Percentiles rank a stretch among this genome's conserved stretches.
phyloP scores from a whole-genome alignment of 2,329 filamentous ascomycete species.

The Herpotrichia juniperi region DNA sequence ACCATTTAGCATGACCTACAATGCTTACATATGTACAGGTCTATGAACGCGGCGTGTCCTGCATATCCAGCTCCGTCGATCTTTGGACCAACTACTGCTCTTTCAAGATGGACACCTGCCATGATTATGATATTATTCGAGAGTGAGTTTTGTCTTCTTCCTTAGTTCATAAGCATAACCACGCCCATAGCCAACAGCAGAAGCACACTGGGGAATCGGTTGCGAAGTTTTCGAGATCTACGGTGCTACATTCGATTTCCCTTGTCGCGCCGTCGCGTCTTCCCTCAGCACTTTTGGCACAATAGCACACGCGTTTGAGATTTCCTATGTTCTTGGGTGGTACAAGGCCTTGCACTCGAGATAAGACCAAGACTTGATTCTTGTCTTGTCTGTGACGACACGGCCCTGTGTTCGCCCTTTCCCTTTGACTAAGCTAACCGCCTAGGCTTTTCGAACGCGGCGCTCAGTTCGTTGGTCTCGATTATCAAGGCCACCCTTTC shows the following conservation, averaged over 20 bases:
- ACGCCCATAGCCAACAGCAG: neutral
- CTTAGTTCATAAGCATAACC: neutral
- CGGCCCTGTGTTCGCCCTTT: neutral
- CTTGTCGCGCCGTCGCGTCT: neutral
- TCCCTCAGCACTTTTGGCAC: neutral
- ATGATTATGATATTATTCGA: slow-evolving; percentile 94
- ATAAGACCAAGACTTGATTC: neutral
- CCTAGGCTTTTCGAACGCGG: slow-evolving; percentile 89
- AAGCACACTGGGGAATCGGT: neutral
- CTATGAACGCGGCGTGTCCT: slow-evolving; percentile 93
- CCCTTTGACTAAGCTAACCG: slow-evolving; percentile 12
- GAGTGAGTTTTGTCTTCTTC: slow-evolving; percentile 78
- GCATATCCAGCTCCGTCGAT: slow-evolving; percentile 91
- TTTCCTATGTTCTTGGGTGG: neutral
- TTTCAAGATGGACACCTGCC: slow-evolving; percentile 97
- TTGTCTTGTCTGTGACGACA: neutral
- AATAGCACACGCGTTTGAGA: neutral
- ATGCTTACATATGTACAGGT: slow-evolving; percentile 60
- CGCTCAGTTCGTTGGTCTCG: slow-evolving; percentile 81
- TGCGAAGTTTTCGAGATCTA: neutral
- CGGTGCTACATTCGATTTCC: neutral
- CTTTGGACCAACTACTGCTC: slow-evolving; percentile 97
- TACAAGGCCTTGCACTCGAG: neutral
- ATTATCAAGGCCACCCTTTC: slow-evolving; percentile 93
- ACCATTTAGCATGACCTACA: too few species aligned